Evolutionary conservation across 2,329 filamentous ascomycete genomes (phyloP).

Genomic region (Penicillium sp.): DNA sequence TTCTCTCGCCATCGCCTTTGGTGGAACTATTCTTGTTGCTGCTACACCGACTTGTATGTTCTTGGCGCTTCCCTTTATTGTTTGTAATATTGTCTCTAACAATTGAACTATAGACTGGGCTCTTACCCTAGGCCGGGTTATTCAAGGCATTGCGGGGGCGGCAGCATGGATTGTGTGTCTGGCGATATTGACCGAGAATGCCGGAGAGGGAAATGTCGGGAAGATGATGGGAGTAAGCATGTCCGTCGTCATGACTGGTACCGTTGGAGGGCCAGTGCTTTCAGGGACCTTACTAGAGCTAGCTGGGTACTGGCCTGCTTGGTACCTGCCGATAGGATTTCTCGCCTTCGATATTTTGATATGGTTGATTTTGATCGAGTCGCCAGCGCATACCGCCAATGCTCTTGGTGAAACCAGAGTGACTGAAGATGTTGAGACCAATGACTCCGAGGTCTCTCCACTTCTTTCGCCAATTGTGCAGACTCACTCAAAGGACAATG

Average conservation of each 20-base stretch:
- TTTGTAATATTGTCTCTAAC: neutral
- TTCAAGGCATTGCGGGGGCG: constrained; percentile 31
- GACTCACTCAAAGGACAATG: neutral
- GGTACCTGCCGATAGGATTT: constrained; percentile 27
- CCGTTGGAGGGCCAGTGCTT: constrained; percentile 30
- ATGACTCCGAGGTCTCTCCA: neutral
- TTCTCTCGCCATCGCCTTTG: constrained; percentile 23
- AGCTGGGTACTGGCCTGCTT: constrained; percentile 34
- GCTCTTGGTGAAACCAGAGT: no score
- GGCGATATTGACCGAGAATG: constrained; percentile 29
- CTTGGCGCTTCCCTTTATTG: neutral
- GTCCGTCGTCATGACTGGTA: constrained; percentile 27
- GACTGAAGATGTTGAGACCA: neutral
- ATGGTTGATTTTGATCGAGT: constrained; percentile 26
- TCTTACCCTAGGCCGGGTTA: constrained; percentile 27
- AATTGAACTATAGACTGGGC: constrained; percentile 14
- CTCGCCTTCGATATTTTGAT: constrained; percentile 27
- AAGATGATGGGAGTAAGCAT: constrained; percentile 26
- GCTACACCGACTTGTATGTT: neutral
- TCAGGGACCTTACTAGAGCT: constrained; percentile 28
- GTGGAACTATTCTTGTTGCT: constrained; percentile 28
- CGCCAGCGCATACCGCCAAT: neutral
- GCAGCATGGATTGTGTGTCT: constrained; percentile 36
- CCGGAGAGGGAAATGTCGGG: constrained; percentile 26
- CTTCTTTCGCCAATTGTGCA: neutral